Conservation (phyloP, 1,139 yeast genomes). For the Schizosaccharomyces versatilis region DNA sequence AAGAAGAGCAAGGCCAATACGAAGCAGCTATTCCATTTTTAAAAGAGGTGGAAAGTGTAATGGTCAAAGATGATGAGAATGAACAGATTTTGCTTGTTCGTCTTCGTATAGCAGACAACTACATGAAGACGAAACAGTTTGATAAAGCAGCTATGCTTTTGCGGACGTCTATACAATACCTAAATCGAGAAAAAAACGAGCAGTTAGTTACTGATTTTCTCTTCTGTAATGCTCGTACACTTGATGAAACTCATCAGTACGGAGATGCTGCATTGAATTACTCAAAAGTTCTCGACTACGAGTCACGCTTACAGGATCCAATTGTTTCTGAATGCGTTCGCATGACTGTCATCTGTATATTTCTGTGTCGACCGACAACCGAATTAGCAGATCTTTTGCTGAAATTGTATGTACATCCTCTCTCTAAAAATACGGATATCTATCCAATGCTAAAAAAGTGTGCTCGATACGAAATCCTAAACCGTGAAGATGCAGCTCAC, state of each 20-base stretch:
- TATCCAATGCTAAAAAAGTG: neutral
- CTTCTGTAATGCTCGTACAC: neutral
- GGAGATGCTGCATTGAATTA: neutral
- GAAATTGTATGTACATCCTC: neutral
- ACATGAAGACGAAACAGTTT: neutral
- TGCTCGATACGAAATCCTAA: neutral
- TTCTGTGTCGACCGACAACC: neutral
- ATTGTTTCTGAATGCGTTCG: neutral
- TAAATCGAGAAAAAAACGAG: neutral
- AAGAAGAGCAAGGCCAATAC: neutral
- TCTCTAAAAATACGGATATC: neutral
- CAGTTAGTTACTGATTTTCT: neutral
- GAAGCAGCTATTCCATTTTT: neutral
- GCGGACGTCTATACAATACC: neutral
- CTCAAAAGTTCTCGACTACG: neutral
- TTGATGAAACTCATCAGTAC: neutral
- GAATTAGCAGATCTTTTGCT: neutral
- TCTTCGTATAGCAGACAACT: neutral
- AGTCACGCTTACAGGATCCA: neutral
- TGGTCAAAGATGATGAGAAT: neutral
- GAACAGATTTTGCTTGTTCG: neutral
- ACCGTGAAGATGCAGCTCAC: neutral
- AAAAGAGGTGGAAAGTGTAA: neutral
- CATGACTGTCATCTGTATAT: neutral
- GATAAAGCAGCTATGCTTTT: neutral